Percentiles rank a stretch among this genome's conserved stretches.
phyloP scores from a whole-genome alignment of 345 rosid species.

The Eucalyptus curtisii region DNA sequence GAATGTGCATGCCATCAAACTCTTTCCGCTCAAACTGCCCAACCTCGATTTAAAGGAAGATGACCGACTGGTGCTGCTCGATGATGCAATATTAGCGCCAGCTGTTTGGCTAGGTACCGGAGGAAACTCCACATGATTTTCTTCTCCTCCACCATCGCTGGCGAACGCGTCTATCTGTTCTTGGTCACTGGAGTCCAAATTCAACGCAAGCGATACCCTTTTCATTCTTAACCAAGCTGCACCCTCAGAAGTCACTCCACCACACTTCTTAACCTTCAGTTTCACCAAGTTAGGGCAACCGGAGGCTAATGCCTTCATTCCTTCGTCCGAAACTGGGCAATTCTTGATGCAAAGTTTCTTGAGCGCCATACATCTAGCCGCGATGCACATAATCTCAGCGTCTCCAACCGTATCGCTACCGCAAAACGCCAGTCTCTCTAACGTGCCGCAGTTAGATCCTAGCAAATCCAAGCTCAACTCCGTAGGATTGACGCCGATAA shows the following conservation, averaged over 20 bases:
- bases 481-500: conserved; percentile 66
- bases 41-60: conserved; percentile 50
- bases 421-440: conserved; percentile 66
- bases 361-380: conserved; percentile 45
- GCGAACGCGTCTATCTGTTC: conserved; percentile 31
- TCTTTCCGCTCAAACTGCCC: conserved; percentile 53
- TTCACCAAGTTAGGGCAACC: conserved; percentile 80
- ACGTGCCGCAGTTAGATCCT: conserved; percentile 44
- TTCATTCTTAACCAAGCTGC: not conserved
- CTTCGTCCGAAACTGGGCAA: conserved; percentile 49
- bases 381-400: conserved; percentile 48
- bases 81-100: conserved; percentile 15
- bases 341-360: conserved; percentile 73
- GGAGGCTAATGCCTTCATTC: conserved; percentile 48
- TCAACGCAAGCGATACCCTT: conserved; percentile 37
- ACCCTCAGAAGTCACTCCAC: conserved; percentile 39
- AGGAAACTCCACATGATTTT: conserved; percentile 30
- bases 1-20: conserved; percentile 70
- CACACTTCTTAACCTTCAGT: conserved; percentile 76
- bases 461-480: conserved; percentile 39
- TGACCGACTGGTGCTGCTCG: conserved; percentile 31
- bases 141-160: conserved; percentile 47
- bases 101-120: conserved; percentile 12
- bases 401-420: conserved; percentile 75
- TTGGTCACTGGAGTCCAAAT: conserved; percentile 42